phyloP scores from a whole-genome alignment of 495 filamentous ascomycete genomes.

The Podospora sp. region DNA sequence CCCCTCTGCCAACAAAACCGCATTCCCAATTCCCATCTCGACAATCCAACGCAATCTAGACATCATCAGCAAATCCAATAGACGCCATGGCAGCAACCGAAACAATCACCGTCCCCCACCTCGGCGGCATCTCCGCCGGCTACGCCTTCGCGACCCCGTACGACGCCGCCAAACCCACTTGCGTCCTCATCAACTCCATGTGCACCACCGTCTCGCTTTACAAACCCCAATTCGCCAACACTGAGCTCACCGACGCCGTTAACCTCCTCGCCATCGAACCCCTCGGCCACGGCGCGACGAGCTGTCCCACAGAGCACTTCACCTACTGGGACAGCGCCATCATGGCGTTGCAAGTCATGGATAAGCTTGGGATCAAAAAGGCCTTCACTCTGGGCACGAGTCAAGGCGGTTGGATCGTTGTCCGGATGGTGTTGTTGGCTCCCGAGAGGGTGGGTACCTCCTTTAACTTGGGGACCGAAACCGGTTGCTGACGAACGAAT shows the following conservation, averaged over 20 bases:
- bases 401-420: constrained; percentile 65
- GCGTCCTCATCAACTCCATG: constrained; percentile 62
- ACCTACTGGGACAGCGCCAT: constrained; percentile 60
- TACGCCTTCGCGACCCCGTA: constrained; percentile 51
- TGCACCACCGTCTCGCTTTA: constrained; percentile 58
- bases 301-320: constrained; percentile 46
- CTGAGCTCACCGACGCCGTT: constrained; percentile 44
- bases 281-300: constrained; percentile 57
- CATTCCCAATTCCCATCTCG: no score
- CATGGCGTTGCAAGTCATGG: constrained; percentile 50
- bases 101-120: constrained; percentile 55
- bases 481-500: neutral
- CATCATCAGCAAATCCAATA: no score
- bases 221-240: constrained; percentile 50
- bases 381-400: constrained; percentile 62
- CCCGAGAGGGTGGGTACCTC: constrained; percentile 54
- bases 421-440: constrained; percentile 60
- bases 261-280: constrained; percentile 61
- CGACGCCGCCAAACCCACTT: constrained; percentile 59
- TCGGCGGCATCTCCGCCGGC: constrained; percentile 57
- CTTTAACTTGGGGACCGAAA: neutral
- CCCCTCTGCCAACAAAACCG: no score
- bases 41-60: no score
- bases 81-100: constrained; percentile 31
- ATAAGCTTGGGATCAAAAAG: constrained; percentile 56